These are phyloP conservation scores for Pythium plurisporium DNA, from an alignment of 352 stramenopile species.

Conservation along the genomic window DNA sequence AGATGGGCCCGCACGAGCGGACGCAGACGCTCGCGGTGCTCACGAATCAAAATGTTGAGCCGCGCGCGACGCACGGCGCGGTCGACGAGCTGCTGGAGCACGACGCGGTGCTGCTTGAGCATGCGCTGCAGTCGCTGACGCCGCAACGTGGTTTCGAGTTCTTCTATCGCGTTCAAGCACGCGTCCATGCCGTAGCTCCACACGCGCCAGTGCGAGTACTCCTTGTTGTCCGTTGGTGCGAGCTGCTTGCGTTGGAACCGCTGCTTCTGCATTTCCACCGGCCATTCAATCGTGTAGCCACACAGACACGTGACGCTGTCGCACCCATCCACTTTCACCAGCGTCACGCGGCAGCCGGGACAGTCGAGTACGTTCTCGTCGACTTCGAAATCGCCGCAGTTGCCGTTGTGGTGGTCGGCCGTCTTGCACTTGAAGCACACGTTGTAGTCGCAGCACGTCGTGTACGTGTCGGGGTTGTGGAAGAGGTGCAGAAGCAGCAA, in stretches of 20 bases:
- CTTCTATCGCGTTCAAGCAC: constrained; percentile 25
- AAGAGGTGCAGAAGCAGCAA: constrained; percentile 45
- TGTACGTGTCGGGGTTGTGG: constrained; percentile 40
- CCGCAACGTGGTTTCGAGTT: constrained; percentile 28
- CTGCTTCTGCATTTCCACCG: constrained; percentile 40
- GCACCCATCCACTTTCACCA: constrained; percentile 65
- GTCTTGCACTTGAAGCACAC: constrained; percentile 72
- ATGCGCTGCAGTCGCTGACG: constrained; percentile 30
- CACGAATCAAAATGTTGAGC: constrained; percentile 24
- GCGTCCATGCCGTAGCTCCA: constrained; percentile 27
- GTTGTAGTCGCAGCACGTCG: constrained; percentile 32
- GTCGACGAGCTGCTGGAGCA: constrained; percentile 31
- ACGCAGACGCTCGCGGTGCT: constrained; percentile 12
- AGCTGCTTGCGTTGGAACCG: constrained; percentile 42
- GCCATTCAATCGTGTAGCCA: constrained; percentile 50
- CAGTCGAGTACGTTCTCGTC: constrained; percentile 51
- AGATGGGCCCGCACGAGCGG: constrained; percentile 13
- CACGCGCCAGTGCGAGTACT: constrained; percentile 27
- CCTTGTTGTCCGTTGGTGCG: constrained; percentile 24
- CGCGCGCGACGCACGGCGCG: constrained; percentile 20
- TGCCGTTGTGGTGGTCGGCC: constrained; percentile 33
- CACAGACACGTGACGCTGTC: constrained; percentile 49
- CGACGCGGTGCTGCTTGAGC: constrained; percentile 26
- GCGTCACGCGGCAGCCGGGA: constrained; percentile 43
- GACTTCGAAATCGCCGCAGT: constrained; percentile 54